These are phyloP conservation scores for Beta lomatogona DNA, from an alignment of 179 eudicot species.

Conservation along the genomic window DNA sequence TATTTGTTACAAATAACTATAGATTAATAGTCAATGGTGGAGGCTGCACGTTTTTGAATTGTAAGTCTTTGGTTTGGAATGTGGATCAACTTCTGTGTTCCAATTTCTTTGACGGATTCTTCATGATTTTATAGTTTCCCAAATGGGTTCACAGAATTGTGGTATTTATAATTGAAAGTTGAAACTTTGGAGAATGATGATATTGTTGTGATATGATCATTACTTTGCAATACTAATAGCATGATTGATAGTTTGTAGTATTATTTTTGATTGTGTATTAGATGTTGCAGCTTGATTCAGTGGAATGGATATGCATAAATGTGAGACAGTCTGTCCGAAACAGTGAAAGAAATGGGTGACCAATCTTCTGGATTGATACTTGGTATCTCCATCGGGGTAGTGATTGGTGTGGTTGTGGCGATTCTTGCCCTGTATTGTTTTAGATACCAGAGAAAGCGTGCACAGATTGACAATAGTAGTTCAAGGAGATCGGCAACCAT, in stretches of 20 bases:
- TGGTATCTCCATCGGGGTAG: conserved; percentile 91
- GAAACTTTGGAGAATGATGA: background rate
- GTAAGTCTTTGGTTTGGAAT: background rate
- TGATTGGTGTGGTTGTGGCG: conserved; percentile 78
- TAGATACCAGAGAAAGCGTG: conserved; percentile 59
- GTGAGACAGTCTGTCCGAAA: conserved; percentile 14
- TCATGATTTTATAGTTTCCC: background rate
- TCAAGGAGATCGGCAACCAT: conserved; percentile 71
- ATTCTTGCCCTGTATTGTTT: conserved; percentile 59
- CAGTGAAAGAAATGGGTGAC: conserved; percentile 55
- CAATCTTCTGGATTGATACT: conserved; percentile 65
- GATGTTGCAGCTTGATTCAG: conserved; percentile 43
- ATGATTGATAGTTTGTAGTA: background rate
- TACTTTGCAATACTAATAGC: background rate
- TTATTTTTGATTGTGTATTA: background rate
- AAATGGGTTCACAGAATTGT: background rate
- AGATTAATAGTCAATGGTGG: conserved; percentile 5
- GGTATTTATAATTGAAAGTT: background rate
- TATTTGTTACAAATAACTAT: background rate
- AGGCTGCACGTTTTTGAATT: conserved; percentile 13
- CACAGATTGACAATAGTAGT: conserved; percentile 71
- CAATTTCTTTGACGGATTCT: background rate
- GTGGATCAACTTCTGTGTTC: conserved; percentile 5
- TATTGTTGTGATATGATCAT: background rate
- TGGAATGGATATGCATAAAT: conserved; percentile 39